Evolutionary conservation across 2,329 filamentous ascomycete genomes (phyloP).

Genomic region (Colletotrichum sp.): DNA sequence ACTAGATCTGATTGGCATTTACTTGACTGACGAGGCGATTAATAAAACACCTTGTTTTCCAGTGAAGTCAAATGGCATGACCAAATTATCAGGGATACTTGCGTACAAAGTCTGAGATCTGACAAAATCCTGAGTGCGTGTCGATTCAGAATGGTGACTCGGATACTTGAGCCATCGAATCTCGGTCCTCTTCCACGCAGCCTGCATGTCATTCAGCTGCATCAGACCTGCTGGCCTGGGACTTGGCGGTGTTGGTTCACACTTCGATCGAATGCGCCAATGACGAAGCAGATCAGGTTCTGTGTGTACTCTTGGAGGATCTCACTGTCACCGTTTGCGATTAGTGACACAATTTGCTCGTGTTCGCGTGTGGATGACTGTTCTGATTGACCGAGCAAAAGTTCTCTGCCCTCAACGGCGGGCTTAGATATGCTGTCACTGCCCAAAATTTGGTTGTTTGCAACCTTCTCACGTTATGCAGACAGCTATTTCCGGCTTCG

Average conservation of each 20-base stretch:
- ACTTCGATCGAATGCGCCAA: background rate
- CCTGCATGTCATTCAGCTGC: background rate
- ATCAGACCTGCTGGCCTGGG: background rate
- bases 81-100: background rate
- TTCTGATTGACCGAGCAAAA: background rate
- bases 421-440: background rate
- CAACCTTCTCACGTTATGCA: background rate
- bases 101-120: background rate
- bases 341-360: background rate
- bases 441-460: background rate
- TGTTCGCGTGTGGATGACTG: background rate
- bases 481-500: background rate
- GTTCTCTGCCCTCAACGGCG: background rate
- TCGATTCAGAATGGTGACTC: background rate
- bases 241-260: background rate
- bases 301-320: background rate
- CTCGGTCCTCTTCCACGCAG: background rate
- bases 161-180: background rate
- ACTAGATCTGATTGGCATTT: too few species aligned
- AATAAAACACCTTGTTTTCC: accelerated
- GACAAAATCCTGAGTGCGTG: background rate
- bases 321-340: background rate
- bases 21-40: background rate
- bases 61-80: accelerated
- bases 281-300: background rate